phyloP scores from a whole-genome alignment of 441 rosid species.

The Gossypium lobatum region DNA sequence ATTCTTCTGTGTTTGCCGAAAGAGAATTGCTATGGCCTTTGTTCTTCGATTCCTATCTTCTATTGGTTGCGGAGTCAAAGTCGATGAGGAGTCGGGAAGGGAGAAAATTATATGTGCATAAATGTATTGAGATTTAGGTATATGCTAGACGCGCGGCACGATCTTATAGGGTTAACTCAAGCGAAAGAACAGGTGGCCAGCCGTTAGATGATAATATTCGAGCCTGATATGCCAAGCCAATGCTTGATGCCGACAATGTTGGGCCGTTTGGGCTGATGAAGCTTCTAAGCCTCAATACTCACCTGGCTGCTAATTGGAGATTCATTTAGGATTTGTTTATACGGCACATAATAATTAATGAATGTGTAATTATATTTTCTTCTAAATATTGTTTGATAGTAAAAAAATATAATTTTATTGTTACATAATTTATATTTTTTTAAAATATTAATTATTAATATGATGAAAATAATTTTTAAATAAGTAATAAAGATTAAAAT shows the following conservation, averaged over 20 bases:
- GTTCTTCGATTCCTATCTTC: background rate
- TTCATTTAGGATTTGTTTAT: too few species aligned
- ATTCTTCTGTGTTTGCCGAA: background rate
- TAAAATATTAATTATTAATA: too few species aligned
- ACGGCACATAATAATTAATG: too few species aligned
- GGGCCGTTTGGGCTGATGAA: background rate
- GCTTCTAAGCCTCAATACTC: background rate
- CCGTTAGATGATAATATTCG: slow-evolving; percentile 4
- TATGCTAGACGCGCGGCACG: background rate
- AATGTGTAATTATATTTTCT: too few species aligned
- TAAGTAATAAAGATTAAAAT: too few species aligned
- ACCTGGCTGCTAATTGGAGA: background rate
- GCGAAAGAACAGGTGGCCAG: background rate
- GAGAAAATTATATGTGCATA: background rate
- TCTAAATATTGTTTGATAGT: too few species aligned
- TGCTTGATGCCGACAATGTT: background rate
- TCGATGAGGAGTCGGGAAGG: background rate
- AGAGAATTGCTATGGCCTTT: background rate
- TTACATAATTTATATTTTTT: too few species aligned
- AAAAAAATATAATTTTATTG: too few species aligned
- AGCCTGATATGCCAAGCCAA: background rate
- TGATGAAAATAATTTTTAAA: too few species aligned
- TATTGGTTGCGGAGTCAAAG: slow-evolving; percentile 9
- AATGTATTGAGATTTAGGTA: background rate
- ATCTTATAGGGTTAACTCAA: background rate